Base-by-base conservation (phyloP, 202 grass and related monocot species). In the Setaria italica region DNA sequence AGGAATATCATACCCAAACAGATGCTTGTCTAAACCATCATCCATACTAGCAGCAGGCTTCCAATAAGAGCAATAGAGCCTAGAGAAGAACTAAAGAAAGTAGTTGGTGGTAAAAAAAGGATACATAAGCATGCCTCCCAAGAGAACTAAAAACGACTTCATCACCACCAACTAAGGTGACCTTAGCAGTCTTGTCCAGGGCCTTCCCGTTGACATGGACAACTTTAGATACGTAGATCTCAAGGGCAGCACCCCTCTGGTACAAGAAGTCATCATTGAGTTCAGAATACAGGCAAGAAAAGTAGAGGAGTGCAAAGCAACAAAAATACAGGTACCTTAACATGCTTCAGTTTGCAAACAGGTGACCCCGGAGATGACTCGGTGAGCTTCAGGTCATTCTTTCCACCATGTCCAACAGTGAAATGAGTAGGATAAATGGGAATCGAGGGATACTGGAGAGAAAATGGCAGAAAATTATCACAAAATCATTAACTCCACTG, bases 191-290 rank as follows among this genome's bases (percentile, higher is more conserved):
- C 87, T 94, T 95, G 78, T 96, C 93, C 62, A 99, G 62, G 49
- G 79, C 90, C 89, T 92, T 96, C 74, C 97, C 97, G 72, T 99
- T 99, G 67, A 99, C 92, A 91, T 86, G 79, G 59, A 99, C 90
- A 88, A 85, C 75, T 88, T 94, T 96, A 20, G 93, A 89, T 32
- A 92, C 9, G 4, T 86, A 89, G 58, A 90, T 91, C 77, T 99
- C 97, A 69, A 99, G 93, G 80, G 89, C 51, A 80, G 88, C 86
- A 85, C 89, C 86, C 67, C 72, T 89, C 85, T 93, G 67, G 71
- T 73, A 80, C 10, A 95, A 67, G 11, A 89, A 51, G 68, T 58
- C 50, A 72, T 80, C 50, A 73, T 64, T 48, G 57, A 76, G 34
- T 3, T 43, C 19, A 77, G 34, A 68, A 75, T 54, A 45, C 16